Evolutionary conservation across 305 asterid species (phyloP), one percentile per base, ranked within the genome.

Genomic region (Fraxinus nigra): DNA sequence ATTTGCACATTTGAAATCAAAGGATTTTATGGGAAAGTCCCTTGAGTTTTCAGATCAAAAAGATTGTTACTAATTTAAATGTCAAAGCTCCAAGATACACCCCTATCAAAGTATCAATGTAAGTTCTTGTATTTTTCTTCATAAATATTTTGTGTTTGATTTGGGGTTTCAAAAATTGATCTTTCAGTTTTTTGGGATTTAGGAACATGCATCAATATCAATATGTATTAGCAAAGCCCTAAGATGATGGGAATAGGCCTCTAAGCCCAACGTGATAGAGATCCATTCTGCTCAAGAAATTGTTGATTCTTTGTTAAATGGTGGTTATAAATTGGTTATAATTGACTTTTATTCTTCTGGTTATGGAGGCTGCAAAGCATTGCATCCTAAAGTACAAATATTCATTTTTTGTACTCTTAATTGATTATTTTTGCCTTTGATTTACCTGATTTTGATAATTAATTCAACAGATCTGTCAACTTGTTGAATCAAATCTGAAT

Each of bases 401-500:
- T 35, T 38, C 13, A 38, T 38, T 38, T 37, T 38, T 7, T 7
- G 1, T 38, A 8, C 11, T 26, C 67, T 74, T 1, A 46, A 11
- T 46, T 30, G 54, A 46, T 46, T 46, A 33, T 32, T 76, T 77
- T 1, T 34, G 16, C 76, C 34, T 24, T 61, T 61, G 28, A 61
- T 80, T n/a, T 34, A 24, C 54, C 2, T 33, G 16, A 16, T 28
- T 80, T 67, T 61, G 7, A 37, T 37, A 38, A 38, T 38, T 43
- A 20, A 51, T 65, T 48, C 22, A 30, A 87, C 90, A 94, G 98
- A 89, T 94, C 82, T 93, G 97, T 85, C 98, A 93, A 84, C 80
- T 94, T 59, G 98, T 97, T 56, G 97, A 94, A 48, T 75, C 85
- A 85, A 93, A 93, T 76, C 96, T 95, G 0, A 38, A 85, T 84